These are phyloP conservation scores for Aspergillus tubingensis DNA, from an alignment of 2,329 filamentous ascomycete species.

Conservation along the genomic window DNA sequence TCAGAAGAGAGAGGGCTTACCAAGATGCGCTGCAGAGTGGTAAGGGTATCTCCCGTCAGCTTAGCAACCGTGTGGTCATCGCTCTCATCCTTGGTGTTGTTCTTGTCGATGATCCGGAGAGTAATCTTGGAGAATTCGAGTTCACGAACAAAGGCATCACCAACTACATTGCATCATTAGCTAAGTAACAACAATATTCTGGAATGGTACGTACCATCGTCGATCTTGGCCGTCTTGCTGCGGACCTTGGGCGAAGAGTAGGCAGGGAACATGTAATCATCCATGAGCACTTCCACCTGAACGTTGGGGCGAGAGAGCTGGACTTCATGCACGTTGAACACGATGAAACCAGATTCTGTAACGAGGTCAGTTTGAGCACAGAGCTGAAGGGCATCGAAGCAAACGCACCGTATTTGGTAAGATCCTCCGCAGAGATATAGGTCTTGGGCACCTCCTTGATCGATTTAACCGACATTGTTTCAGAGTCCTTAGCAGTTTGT, in stretches of 20 bases:
- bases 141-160: slow-evolving; percentile 93
- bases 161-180: slow-evolving; percentile 53
- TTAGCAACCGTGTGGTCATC: slow-evolving; percentile 78
- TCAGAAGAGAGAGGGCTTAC: slow-evolving; percentile 50
- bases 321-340: slow-evolving; percentile 91
- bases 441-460: slow-evolving; percentile 70
- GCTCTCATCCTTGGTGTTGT: slow-evolving; percentile 67
- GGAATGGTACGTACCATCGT: slow-evolving; percentile 63
- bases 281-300: slow-evolving; percentile 84
- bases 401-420: slow-evolving; percentile 70
- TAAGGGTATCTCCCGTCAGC: slow-evolving; percentile 79
- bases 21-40: slow-evolving; percentile 84
- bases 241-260: slow-evolving; percentile 79
- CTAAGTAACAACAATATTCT: background rate
- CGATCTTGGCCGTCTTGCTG: slow-evolving; percentile 69
- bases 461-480: slow-evolving; percentile 48
- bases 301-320: slow-evolving; percentile 75
- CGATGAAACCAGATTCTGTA: slow-evolving; percentile 81
- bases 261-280: slow-evolving; percentile 90
- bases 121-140: slow-evolving; percentile 95
- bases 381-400: background rate
- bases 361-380: background rate
- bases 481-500: slow-evolving; percentile 46
- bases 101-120: slow-evolving; percentile 78
- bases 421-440: slow-evolving; percentile 74